Base-by-base conservation (phyloP, 176 grass and related monocot genomes). In the Zizania latifolia region DNA sequence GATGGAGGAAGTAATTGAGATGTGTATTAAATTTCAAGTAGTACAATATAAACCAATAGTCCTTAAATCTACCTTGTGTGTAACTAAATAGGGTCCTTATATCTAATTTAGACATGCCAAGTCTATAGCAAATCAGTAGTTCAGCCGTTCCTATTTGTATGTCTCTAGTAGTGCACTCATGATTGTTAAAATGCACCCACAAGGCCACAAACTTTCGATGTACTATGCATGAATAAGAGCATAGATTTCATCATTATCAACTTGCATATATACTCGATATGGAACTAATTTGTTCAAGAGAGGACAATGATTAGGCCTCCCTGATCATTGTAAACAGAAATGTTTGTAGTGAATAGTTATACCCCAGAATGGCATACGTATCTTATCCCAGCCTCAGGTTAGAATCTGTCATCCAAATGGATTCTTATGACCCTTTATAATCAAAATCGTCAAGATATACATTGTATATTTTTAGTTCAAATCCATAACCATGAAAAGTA, bases 121-220 rank as follows among this genome's bases (percentile, higher is more conserved):
- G n/a, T 3, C 0, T 55, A 54, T 40, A 38, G 28, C 10, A 73
- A 64, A 53, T 2, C 48, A 21, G 34, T 41, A 73, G 55, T 19
- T 39, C 45, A 56, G 56, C 37, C 27, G 23, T n/a, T 63, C 28
- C 26, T 55, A 16, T 60, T 19, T 44, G 4, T 27, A 79, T 19
- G 29, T 54, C 36, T 40, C n/a, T 0, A 62, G 2, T 7, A 44
- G 7, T 48, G 33, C 6, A 61, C 10, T 28, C 30, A 80, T 17
- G 11, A 70, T 81, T 86, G 62, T 34, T 43, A 8, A 33, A 40
- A 41, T 35, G 63, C 43, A 70, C 32, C 67, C 8, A n/a, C n/a
- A n/a, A n/a, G n/a, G n/a, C n/a, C n/a, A n/a, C n/a, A 5, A 62
- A 15, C 40, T 71, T 53, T 78, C 22, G 21, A 63, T 35, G 37